Evolutionary conservation across 805 yeast species (phyloP), one percentile per base, ranked within the genome.

Genomic region (Cyberlindnera samutprakarnensis): DNA sequence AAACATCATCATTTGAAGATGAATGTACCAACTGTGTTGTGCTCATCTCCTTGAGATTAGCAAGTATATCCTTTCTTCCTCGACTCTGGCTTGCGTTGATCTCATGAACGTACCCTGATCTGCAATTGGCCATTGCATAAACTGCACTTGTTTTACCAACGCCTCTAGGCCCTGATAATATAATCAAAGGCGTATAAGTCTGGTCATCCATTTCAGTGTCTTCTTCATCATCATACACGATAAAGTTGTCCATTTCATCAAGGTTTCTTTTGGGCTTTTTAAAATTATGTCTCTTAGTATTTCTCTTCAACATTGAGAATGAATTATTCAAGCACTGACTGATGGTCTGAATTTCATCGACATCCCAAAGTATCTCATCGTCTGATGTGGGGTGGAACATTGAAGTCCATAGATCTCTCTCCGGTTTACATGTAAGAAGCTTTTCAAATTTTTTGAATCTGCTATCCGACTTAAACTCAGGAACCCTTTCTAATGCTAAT

Each of bases 1-100:
- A 69, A 6, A 44, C 43, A 30, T 43, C 33, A 10, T 34, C 32
- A 11, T 20, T 28, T 14, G 25, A 25, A 14, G 38, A 42, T 30
- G 61, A 61, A 41, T 79, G 84, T 2, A 90, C 88, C 28, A 81
- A 61, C 38, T 85, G 86, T 0, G 94, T 81, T 4, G 95, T 88
- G 35, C 90, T 76, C 32, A 87, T 70, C 47, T 94, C 96, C 30
- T 70, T 76, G 23, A 90, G 62, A 18, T 64, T 71, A 17, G 74
- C 70, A 31, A 66, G 59, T 11, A 90, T 67, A 39, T 83, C 90
- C 50, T 75, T 81, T 29, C 79, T 72, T 1, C 86, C 72, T 49
- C 97, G 64, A 20, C 72, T 61, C 43, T 74, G 78, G n/a, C 86
- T 72, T 0, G 87, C 63, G 52, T 84, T 85, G 18, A 88, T 64